Base-by-base conservation (phyloP, 345 rosid genomes). In the Acer campestre region DNA sequence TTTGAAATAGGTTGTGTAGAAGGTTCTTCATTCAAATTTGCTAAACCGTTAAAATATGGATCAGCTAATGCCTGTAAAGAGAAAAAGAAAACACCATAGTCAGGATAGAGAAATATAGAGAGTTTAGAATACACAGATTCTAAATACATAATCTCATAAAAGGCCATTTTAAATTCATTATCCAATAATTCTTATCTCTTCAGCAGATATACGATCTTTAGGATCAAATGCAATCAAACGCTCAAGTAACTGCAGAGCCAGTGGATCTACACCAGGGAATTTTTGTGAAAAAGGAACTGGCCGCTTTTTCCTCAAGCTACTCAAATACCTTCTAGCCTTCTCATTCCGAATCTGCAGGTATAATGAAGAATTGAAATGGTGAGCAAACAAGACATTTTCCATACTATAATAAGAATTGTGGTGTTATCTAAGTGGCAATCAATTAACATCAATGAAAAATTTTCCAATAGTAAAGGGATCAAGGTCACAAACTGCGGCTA, bases 171-270 rank as follows among this genome's bases (percentile, higher is more conserved):
- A 61, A 73, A 53, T 59, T 71, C 27, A 49, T 64, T 64, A 20
- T 76, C 49, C 35, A 61, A 23, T 64, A 42, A n/a, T 73, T 46
- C 76, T 85, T 83, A 90, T 88, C 98, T 96, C 95, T 87, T 91
- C 95, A 23, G 98, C 98, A 78, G 98, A 87, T 68, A 94, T 97
- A 70, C 98, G 98, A 75, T 94, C 92, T 82, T 91, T 90, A 61
- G 99, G 98, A 84, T 96, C 97, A 84, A 96, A 94, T 68, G 98
- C 99, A 75, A 96, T 86, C 85, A 96, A 82, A 61, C 93, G 93
- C 82, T 92, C 85, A 65, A 96, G 94, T 76, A 96, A 85, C 73
- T 84, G 77, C 75, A 96, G 85, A 78, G 98, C 98, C 83, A 80
- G 78, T 76, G 92, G 91, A 85, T 92, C 94, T 73, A 71, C 86